Evolutionary conservation across 257 asterid species (phyloP).

Genomic region (Capsicum rhomboideum): DNA sequence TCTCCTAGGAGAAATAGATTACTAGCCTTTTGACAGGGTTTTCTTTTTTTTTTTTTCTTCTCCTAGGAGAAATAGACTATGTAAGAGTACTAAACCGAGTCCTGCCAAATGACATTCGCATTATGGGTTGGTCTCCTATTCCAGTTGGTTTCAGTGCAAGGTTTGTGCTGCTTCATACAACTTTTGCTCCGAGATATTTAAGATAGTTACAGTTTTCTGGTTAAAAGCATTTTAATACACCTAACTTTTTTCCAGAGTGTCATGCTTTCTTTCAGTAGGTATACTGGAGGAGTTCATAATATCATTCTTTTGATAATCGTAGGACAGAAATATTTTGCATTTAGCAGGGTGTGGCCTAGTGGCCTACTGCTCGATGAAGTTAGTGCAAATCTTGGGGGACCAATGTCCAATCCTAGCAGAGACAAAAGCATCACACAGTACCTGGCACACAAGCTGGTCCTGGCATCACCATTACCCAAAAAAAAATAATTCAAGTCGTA

Average conservation of each 20-base stretch:
- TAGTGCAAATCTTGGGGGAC: neutral
- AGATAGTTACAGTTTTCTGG: constrained; percentile 1
- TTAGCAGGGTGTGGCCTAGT: neutral
- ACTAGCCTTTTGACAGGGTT: constrained; percentile 1
- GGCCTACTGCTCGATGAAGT: neutral
- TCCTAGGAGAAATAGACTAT: constrained; percentile 72
- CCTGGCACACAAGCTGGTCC: neutral
- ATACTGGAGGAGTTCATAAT: neutral
- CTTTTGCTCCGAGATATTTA: constrained; percentile 2
- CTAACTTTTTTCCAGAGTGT: neutral
- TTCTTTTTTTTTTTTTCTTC: constrained; percentile 12
- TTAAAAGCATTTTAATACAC: neutral
- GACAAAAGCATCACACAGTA: neutral
- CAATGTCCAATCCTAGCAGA: neutral
- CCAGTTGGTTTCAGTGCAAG: constrained; percentile 81
- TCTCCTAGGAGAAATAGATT: no score
- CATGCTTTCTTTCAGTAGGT: neutral
- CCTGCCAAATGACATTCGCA: constrained; percentile 83
- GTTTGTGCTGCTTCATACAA: constrained; percentile 22
- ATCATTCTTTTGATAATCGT: neutral
- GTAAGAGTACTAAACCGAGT: constrained; percentile 65
- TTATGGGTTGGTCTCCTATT: constrained; percentile 93
- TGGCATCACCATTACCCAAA: neutral
- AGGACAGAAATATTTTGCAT: neutral
- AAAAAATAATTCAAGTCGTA: neutral